Conservation (phyloP, 2,329 filamentous ascomycete species). For the Uncinocarpus reesii region DNA sequence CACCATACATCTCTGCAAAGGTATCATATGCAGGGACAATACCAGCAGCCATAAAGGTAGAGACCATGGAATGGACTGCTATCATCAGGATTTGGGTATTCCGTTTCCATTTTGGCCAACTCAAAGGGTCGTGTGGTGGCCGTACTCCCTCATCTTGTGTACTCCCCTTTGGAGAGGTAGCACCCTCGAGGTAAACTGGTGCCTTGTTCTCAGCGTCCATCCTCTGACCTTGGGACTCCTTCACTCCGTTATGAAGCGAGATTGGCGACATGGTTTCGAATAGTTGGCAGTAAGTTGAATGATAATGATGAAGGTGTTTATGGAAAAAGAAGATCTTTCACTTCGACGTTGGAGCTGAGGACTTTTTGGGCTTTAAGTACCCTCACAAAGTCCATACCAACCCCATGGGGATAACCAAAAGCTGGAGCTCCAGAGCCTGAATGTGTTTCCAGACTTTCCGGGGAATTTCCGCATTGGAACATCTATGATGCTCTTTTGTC, state of each 20-base stretch:
- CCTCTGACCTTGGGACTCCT: not conserved
- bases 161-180: not conserved
- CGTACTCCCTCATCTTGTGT: not conserved
- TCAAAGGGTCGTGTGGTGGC: not conserved
- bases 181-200: not conserved
- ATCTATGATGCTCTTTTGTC: not conserved
- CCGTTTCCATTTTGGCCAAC: constrained; percentile 1
- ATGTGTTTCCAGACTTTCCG: not conserved
- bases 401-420: not conserved
- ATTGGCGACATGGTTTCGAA: not conserved
- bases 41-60: constrained; percentile 45
- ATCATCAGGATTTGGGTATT: not conserved
- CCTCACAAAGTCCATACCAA: not conserved
- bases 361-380: not conserved
- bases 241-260: not conserved
- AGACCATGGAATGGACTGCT: constrained; percentile 46
- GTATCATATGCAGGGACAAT: constrained; percentile 44
- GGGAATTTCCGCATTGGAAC: not conserved
- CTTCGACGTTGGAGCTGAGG: not conserved
- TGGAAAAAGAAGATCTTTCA: no score
- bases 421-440: not conserved
- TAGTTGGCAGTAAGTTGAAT: not conserved
- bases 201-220: not conserved
- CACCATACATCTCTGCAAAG: constrained; percentile 39
- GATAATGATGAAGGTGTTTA: not conserved